Evolutionary conservation across 2,329 filamentous ascomycete genomes (phyloP), one percentile per base, ranked within the genome.

Genomic region (Parascedosporium putredinis): DNA sequence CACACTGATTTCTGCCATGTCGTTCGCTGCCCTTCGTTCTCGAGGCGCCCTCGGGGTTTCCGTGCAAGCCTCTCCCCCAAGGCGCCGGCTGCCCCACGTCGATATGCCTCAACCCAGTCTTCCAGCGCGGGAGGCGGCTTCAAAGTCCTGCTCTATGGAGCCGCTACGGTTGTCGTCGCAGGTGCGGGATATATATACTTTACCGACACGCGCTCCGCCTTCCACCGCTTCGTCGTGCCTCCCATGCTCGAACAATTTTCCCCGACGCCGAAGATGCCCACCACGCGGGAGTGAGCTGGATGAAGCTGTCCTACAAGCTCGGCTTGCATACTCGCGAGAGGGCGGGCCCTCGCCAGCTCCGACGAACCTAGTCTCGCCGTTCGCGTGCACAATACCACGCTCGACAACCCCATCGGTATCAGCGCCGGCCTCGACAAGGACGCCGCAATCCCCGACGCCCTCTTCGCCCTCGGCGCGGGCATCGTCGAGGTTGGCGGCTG

Each of bases 341-440:
- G 79, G 33, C 59, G 64, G 5, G 60, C 62, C 20, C 57, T 67
- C 4, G 56, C 60, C 18, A 58, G 62, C 14, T 64, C 70, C 12
- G 42, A 50, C 27, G 77, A 79, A 33, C 59, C 65, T 5, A 61
- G 62, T 16, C 59, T 68, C 4, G 56, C 62, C 18, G 58, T 62
- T 14, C 63, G 70, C 10, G 83, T 97, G 18, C 96, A 95, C 62
- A 88, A 86, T 31, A 78, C 84, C 54, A 75, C 71, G 3, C 69
- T 98, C 44, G 73, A 78, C 59, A 97, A 96, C 67, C 93, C 93
- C 1, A 82, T 98, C 59, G 93, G 86, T 51, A 95, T 94, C 55
- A 94, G 88, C n/a, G 93, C 88, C 4, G 93, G 93, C 8, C 81
- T 98, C 40, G 93, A 97, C 71, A 97, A 98, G 73, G 79, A 95